Evolutionary conservation across 805 yeast species (phyloP).

Genomic region (Alloascoidea hylecoeti): DNA sequence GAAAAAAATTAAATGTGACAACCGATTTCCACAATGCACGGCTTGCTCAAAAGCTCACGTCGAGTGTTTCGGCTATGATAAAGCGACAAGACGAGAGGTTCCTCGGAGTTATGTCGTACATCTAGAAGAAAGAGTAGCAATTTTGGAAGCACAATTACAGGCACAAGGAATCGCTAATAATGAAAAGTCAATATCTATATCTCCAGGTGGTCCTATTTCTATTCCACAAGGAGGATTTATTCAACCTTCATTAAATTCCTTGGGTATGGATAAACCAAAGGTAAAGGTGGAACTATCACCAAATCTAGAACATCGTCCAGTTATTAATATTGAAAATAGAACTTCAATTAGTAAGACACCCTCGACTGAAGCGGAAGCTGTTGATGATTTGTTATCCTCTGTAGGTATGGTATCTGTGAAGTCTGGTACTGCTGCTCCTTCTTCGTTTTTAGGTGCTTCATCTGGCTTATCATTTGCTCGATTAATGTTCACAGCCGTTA

Average conservation of each 20-base stretch:
- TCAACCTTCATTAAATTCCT: no score
- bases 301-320: not conserved
- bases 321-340: not conserved
- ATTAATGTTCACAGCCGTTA: constrained; percentile 65
- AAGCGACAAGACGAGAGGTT: constrained; percentile 76
- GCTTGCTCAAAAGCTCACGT: constrained; percentile 48
- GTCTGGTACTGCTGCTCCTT: constrained; percentile 9
- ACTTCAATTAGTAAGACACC: not conserved
- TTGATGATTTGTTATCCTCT: constrained; percentile 12
- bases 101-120: constrained; percentile 62
- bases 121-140: constrained; percentile 48
- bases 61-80: constrained; percentile 75
- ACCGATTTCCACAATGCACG: constrained; percentile 52
- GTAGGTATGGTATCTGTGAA: constrained; percentile 15
- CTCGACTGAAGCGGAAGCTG: constrained; percentile 6
- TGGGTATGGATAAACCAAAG: not conserved
- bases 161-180: constrained; percentile 20
- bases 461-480: constrained; percentile 62
- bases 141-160: constrained; percentile 36
- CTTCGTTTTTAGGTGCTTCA: constrained; percentile 16
- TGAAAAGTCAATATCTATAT: no score
- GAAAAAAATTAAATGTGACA: constrained; percentile 56
- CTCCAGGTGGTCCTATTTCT: no score
- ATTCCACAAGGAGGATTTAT: no score
- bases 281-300: not conserved